Percentiles rank a stretch among this genome's conserved stretches.
Evolutionary conservation across 257 asterid species (phyloP).

Genomic region (Cordia subcordata): DNA sequence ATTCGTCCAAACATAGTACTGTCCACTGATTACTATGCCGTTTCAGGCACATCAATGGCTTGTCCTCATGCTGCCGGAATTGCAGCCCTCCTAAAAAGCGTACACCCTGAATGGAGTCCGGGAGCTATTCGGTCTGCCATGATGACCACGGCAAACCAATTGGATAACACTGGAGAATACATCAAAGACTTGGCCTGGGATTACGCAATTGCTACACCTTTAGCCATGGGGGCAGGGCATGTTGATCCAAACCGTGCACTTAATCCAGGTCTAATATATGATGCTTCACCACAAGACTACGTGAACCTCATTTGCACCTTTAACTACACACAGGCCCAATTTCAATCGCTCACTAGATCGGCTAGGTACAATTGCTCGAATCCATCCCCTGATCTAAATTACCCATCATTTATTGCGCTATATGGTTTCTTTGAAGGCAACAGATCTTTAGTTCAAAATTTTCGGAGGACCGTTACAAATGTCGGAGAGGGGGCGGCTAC

Average conservation of each 20-base stretch:
- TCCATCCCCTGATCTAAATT: constrained; percentile 29
- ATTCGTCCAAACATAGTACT: not conserved
- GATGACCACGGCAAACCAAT: constrained; percentile 14
- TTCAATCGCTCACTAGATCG: constrained; percentile 22
- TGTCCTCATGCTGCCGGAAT: constrained; percentile 23
- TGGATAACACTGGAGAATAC: constrained; percentile 10
- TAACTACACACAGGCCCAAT: constrained; percentile 32
- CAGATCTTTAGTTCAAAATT: constrained; percentile 9
- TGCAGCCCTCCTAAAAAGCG: constrained; percentile 20
- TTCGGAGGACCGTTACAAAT: constrained; percentile 23
- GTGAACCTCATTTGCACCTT: constrained; percentile 34
- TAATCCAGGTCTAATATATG: constrained; percentile 45
- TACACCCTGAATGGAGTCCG: constrained; percentile 22
- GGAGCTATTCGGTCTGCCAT: constrained; percentile 24
- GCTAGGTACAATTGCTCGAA: constrained; percentile 21
- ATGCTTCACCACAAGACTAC: constrained; percentile 30
- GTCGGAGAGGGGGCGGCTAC: constrained; percentile 25
- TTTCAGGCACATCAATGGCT: constrained; percentile 16
- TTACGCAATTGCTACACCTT: constrained; percentile 25
- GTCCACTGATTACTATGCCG: constrained; percentile 2
- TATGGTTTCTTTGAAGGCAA: not conserved
- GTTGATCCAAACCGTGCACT: constrained; percentile 43
- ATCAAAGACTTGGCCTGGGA: constrained; percentile 13
- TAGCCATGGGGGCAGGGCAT: constrained; percentile 42
- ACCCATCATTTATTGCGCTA: constrained; percentile 36